Conservation (phyloP, 305 asterid species). For the Solanum aculeatissimum region DNA sequence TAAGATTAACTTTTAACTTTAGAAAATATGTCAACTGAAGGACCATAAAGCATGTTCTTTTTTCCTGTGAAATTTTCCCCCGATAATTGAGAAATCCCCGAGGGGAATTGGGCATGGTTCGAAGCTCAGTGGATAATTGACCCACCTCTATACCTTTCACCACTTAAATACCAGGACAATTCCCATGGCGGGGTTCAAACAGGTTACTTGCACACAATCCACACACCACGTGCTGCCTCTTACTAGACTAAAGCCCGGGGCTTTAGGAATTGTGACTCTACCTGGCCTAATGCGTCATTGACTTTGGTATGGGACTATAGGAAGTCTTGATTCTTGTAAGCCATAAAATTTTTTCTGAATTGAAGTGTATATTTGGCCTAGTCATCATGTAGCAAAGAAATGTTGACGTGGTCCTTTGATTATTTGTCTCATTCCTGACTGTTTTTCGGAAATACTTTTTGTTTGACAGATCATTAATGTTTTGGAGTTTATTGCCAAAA, state of each 20-base stretch:
- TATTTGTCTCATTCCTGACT: neutral
- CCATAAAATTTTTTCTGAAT: neutral
- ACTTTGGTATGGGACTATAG: neutral
- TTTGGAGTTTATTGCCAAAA: constrained; percentile 84
- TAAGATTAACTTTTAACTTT: neutral
- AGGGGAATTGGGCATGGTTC: neutral
- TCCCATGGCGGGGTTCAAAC: neutral
- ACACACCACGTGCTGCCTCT: neutral
- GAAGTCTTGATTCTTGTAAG: neutral
- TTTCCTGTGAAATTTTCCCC: neutral
- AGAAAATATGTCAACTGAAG: neutral
- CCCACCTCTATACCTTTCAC: neutral
- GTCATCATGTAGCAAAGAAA: neutral
- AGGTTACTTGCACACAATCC: neutral
- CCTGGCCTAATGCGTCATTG: neutral
- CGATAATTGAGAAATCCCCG: neutral
- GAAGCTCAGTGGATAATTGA: neutral
- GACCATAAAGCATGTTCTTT: neutral
- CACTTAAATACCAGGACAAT: neutral
- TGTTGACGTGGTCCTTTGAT: neutral
- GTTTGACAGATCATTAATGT: constrained; percentile 55
- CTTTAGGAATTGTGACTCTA: neutral
- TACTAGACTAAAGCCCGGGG: neutral
- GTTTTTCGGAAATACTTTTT: neutral
- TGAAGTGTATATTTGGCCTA: neutral